phyloP scores from a whole-genome alignment of 2,329 filamentous ascomycete genomes.

The Cercospora nicotianae region DNA sequence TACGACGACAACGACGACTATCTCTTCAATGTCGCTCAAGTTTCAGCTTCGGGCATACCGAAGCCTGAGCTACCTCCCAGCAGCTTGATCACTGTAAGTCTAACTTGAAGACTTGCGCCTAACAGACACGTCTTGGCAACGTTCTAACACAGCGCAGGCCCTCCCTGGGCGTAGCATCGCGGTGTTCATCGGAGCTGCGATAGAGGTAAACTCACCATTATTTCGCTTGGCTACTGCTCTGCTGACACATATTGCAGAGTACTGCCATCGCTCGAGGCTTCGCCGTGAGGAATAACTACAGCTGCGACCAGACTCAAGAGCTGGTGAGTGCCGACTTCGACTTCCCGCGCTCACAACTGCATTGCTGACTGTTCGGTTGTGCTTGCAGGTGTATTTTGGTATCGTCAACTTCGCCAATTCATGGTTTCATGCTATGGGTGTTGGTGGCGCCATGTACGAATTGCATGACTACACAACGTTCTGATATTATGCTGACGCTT shows the following conservation, averaged over 20 bases:
- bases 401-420: slow-evolving; percentile 52
- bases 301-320: slow-evolving; percentile 65
- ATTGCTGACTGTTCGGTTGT: not conserved
- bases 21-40: slow-evolving; percentile 60
- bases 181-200: slow-evolving; percentile 60
- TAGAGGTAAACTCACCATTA: slow-evolving; percentile 46
- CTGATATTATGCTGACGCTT: not conserved
- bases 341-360: not conserved
- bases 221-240: too few species aligned
- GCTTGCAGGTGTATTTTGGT: slow-evolving; percentile 54
- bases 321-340: slow-evolving; percentile 41
- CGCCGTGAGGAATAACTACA: slow-evolving; percentile 61
- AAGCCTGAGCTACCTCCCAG: slow-evolving; percentile 51
- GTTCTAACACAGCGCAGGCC: slow-evolving; percentile 35
- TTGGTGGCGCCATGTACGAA: slow-evolving; percentile 62
- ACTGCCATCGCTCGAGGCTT: slow-evolving; percentile 63
- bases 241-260: not conserved
- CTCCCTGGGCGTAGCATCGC: slow-evolving; percentile 58
- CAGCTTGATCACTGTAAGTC: slow-evolving; percentile 45
- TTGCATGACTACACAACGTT: too few species aligned
- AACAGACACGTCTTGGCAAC: not conserved
- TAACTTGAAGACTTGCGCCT: not conserved
- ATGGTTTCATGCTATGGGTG: slow-evolving; percentile 65
- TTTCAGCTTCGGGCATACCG: slow-evolving; percentile 57
- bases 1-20: slow-evolving; percentile 44